Evolutionary conservation across 129 eudicot species (phyloP), one percentile per base, ranked within the genome.

Genomic region (Pulicaria dysenterica): DNA sequence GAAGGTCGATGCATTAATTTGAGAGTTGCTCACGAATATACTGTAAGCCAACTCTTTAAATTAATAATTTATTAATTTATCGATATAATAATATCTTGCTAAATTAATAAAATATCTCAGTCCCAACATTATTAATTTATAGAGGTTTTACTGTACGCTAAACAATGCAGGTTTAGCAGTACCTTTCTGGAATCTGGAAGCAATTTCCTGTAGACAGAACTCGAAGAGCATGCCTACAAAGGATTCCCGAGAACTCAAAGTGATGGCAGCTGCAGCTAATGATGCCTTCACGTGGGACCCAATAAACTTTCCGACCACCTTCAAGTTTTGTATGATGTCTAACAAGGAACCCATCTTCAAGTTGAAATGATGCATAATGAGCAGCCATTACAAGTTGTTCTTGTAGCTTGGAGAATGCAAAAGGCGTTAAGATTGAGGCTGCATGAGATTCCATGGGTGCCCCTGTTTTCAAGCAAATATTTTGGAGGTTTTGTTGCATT

Each of bases 371-470:
- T 19, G 99, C 99, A 61, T 95, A 95, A 70, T 95, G 99, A 47
- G 96, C 99, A 2, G 99, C 96, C 87, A 90, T 73, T 70, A 95
- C 96, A 8, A 95, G 94, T 58, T 95, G 99, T 59, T 95, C 99
- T 83, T 95, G 99, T 73, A 95, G 96, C 83, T 88, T 95, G 7
- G 97, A 86, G 62, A 95, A 95, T 34, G 99, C 97, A 37, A 78
- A 91, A 43, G 99, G 99, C 24, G 99, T 95, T 44, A 95, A 84
- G 42, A 95, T 70, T 34, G 91, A 67, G 58, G 99, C 89, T 2
- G 99, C 97, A 64, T 95, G 96, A 4, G 99, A 91, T 83, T 95
- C 99, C 99, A 91, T 95, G 9, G 99, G 97, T 4, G 99, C 96
- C 12, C 97, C 97, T 0, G 99, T 95, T 86, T 95, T 95, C 39